Base-by-base conservation (phyloP, 2,329 filamentous ascomycete species). In the Diplodia seriata region DNA sequence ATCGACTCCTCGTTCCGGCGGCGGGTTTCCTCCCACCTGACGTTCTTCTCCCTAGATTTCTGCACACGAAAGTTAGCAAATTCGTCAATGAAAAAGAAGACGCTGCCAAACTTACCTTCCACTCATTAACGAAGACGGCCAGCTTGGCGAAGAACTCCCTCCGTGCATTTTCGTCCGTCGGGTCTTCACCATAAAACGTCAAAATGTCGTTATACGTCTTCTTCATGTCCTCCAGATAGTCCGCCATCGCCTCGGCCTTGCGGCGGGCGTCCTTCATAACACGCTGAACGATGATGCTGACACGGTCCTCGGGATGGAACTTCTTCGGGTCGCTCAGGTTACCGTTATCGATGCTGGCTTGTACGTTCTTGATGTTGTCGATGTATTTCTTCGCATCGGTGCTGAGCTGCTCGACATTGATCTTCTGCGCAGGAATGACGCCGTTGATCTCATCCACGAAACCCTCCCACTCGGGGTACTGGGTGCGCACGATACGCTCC, bases 311-410 rank as follows among this genome's bases (percentile, higher is more conserved):
- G 20, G 95, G 94, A 76, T 99, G 95, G 85, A 99, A 99, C 75
- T 94, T 96, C 85, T 95, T 97, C 54, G 94, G 91, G 76, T 99
- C 95, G 76, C 93, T 97, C 71, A 99, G 84, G 78, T 97, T 98
- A 74, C 95, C 95, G 40, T 90, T 91, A 80, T 99, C 95, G 62
- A 99, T 86, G 29, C 93, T 96, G 80, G 88, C 89, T 79, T 99
- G 95, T 36, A 98, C 89, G 76, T 97, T 97, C 78, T 91, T 91
- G 81, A 99, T 91, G 77, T 96, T 98, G 80, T 93, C 90, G 72
- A 98, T 94, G 81, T 98, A 99, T 77, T 87, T 92, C 83, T 89
- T 94, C 33, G 94, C 93, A 77, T 99, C 95, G 23, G 86, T 80
- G 73, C 93, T 90, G 67, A 99, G 85, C 80, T 96, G 92, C 78